Percentiles rank a stretch among this genome's conserved stretches.
These are phyloP conservation scores for Leccinum rimulosum DNA, from an alignment of 768 basidiomycete species.

Conservation along the genomic window DNA sequence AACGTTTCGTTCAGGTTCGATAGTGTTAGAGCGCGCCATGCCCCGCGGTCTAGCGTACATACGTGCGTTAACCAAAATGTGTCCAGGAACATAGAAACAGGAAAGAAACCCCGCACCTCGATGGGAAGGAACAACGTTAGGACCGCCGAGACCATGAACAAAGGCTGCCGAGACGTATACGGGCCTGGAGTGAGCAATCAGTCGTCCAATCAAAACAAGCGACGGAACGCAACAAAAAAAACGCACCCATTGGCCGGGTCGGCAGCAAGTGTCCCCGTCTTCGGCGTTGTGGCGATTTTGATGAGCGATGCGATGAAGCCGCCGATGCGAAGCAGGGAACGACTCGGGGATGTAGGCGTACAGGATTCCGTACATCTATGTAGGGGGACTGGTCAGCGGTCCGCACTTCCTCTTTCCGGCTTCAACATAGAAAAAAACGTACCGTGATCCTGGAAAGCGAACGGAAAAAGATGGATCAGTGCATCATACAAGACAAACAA, in stretches of 20 bases:
- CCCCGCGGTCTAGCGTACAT: slow-evolving; percentile 25
- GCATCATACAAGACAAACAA: too few species aligned
- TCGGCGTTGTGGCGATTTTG: slow-evolving; percentile 43
- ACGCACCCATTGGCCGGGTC: slow-evolving; percentile 37
- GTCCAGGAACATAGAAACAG: background rate
- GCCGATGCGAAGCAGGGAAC: slow-evolving; percentile 52
- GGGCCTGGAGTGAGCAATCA: slow-evolving; percentile 29
- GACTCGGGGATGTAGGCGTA: slow-evolving; percentile 61
- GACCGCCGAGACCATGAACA: slow-evolving; percentile 42
- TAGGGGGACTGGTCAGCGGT: background rate
- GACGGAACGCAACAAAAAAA: too few species aligned
- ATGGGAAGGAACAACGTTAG: slow-evolving; percentile 45
- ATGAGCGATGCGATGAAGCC: slow-evolving; percentile 49
- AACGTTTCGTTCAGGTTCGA: background rate
- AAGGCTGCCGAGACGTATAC: slow-evolving; percentile 45
- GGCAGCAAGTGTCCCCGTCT: slow-evolving; percentile 28
- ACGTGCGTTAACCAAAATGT: background rate
- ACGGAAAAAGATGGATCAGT: background rate
- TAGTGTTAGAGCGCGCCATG: slow-evolving; percentile 16
- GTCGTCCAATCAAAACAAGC: background rate
- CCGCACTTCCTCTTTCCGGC: background rate
- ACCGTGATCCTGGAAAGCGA: slow-evolving; percentile 35
- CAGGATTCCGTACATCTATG: slow-evolving; percentile 50
- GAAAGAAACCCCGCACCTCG: slow-evolving; percentile 34
- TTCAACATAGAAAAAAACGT: background rate